Percentiles rank a stretch among this genome's conserved stretches.
phyloP scores from a whole-genome alignment of 208 protist species.

The Leishmania lainsoni region DNA sequence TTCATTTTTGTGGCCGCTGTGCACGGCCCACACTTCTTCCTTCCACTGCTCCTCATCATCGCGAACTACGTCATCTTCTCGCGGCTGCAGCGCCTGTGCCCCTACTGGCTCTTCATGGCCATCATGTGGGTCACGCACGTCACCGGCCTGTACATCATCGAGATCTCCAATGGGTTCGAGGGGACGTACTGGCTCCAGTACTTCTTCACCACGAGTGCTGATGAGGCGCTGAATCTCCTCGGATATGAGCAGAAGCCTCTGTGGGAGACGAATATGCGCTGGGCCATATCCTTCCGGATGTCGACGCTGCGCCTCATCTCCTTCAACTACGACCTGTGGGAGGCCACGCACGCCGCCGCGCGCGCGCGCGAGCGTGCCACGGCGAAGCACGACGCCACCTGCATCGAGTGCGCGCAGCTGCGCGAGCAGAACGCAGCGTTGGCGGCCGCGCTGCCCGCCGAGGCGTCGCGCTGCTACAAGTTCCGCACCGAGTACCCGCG shows the following conservation, averaged over 20 bases:
- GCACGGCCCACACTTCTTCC: constrained; percentile 38
- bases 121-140: constrained; percentile 59
- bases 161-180: constrained; percentile 31
- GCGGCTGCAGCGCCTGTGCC: constrained; percentile 45
- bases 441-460: too few species aligned
- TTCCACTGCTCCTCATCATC: constrained; percentile 28
- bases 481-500: too few species aligned
- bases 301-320: constrained; percentile 85
- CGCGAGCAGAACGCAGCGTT: too few species aligned
- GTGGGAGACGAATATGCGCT: constrained; percentile 39
- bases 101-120: constrained; percentile 46
- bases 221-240: too few species aligned
- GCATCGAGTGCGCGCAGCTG: too few species aligned
- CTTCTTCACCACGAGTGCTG: neutral
- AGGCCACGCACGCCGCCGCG: constrained; percentile 27
- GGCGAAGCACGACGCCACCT: too few species aligned
- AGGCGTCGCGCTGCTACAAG: too few species aligned
- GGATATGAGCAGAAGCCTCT: neutral
- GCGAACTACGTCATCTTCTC: constrained; percentile 47
- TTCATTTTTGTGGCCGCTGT: constrained; percentile 27
- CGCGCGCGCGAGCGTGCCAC: too few species aligned
- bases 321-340: constrained; percentile 67
- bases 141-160: constrained; percentile 39
- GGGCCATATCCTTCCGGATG: constrained; percentile 78
- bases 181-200: constrained; percentile 31